phyloP scores from a whole-genome alignment of 257 asterid species.

The Eucommia ulmoides region DNA sequence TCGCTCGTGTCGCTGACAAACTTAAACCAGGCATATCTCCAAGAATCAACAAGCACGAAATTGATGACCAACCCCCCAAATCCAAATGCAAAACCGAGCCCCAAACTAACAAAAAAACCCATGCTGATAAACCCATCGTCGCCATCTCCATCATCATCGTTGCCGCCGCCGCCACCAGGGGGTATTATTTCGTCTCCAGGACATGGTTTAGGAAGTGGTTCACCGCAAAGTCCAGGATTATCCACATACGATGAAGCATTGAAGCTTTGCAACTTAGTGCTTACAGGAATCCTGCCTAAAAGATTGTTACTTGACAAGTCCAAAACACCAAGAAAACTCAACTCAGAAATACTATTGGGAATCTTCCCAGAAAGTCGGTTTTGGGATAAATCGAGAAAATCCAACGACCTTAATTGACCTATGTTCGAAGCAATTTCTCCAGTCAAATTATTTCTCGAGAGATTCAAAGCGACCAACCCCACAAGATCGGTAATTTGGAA shows the following conservation, averaged over 20 bases:
- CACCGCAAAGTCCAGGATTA: background rate
- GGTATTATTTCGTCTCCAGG: background rate
- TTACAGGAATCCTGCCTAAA: background rate
- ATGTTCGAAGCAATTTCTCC: background rate
- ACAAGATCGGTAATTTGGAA: background rate
- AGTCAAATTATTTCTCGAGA: background rate
- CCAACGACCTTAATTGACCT: background rate
- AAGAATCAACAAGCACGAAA: no score
- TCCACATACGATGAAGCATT: background rate
- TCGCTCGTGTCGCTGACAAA: no score
- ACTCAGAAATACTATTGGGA: background rate
- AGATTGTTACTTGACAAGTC: background rate
- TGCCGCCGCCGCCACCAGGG: background rate
- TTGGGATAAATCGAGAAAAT: background rate
- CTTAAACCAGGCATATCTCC: no score
- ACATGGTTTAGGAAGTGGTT: background rate
- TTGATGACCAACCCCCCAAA: background rate
- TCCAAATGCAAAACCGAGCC: background rate
- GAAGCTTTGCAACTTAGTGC: background rate
- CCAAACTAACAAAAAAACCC: background rate
- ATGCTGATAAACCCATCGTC: no score
- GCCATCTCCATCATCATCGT: background rate
- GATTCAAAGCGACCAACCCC: background rate
- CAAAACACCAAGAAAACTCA: background rate
- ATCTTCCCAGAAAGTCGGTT: slow-evolving; percentile 1